phyloP scores from a whole-genome alignment of 2,329 filamentous ascomycete species.

The Fusarium sp. region DNA sequence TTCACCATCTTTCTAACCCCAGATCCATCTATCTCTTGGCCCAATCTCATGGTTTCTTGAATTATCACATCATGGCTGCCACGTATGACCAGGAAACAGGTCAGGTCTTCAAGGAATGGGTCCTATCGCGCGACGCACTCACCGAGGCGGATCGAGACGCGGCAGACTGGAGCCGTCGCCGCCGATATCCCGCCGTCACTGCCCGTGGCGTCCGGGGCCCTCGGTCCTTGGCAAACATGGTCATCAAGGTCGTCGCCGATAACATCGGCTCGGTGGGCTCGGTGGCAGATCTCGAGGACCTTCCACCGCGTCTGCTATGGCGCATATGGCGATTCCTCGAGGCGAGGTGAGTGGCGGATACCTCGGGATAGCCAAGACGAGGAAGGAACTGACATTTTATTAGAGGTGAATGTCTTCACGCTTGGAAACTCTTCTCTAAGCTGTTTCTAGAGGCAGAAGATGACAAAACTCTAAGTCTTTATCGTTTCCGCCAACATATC shows the following conservation, averaged over 20 bases:
- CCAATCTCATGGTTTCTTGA: background rate
- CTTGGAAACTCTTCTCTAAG: constrained; percentile 52
- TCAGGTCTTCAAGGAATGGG: constrained; percentile 51
- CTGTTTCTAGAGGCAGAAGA: constrained; percentile 46
- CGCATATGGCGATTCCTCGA: constrained; percentile 53
- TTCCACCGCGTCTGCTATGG: constrained; percentile 49
- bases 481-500: constrained; percentile 52
- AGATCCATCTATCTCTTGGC: background rate
- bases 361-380: background rate
- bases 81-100: constrained; percentile 50
- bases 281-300: constrained; percentile 45
- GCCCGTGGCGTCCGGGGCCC: constrained; percentile 46
- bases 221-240: constrained; percentile 51
- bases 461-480: constrained; percentile 49
- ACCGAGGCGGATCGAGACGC: constrained; percentile 33
- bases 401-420: constrained; percentile 51
- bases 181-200: constrained; percentile 43
- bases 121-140: constrained; percentile 43
- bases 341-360: constrained; percentile 47
- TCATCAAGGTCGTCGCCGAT: constrained; percentile 49
- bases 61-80: background rate
- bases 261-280: constrained; percentile 49
- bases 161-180: constrained; percentile 50
- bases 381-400: background rate
- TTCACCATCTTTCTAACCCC: constrained; percentile 1